phyloP scores from a whole-genome alignment of 139 green algal genomes.

The Chlamydomonas eustigma region DNA sequence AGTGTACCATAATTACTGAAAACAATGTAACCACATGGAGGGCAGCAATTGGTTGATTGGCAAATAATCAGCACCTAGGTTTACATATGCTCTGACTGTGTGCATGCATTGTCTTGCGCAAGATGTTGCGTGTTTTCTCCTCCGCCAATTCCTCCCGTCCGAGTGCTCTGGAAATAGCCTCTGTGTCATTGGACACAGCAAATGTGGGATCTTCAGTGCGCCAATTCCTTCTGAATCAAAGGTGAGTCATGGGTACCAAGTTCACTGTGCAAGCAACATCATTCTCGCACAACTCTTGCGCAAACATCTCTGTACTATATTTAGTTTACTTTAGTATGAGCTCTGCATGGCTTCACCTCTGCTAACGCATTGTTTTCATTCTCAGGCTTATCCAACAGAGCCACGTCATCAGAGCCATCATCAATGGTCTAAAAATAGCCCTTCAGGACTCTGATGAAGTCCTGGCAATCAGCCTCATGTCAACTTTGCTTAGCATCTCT shows the following conservation, averaged over 20 bases:
- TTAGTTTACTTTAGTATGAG: neutral
- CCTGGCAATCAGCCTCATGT: conserved; percentile 5
- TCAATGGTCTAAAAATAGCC: conserved; percentile 18
- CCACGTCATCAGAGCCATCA: conserved; percentile 13
- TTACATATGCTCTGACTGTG: neutral
- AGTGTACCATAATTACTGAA: too few species aligned
- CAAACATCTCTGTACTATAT: neutral
- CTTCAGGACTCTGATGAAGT: conserved; percentile 5
- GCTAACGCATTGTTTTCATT: neutral
- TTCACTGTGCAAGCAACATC: neutral
- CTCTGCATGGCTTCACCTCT: neutral
- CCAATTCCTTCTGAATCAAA: conserved; percentile 38
- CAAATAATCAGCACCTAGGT: too few species aligned
- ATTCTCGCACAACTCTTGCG: neutral
- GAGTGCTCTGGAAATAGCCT: conserved; percentile 21
- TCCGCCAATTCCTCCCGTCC: conserved; percentile 30
- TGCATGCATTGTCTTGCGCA: too few species aligned
- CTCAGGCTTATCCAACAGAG: conserved; percentile 29
- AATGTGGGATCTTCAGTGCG: conserved; percentile 11
- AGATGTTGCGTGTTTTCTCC: conserved; percentile 33
- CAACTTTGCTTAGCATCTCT: conserved; percentile 21
- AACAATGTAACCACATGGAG: too few species aligned
- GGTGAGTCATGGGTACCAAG: conserved; percentile 1
- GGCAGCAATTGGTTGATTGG: too few species aligned
- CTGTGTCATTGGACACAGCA: neutral